Base-by-base conservation (phyloP, 164 flowering plant species). In the Taxillus chinensis region DNA sequence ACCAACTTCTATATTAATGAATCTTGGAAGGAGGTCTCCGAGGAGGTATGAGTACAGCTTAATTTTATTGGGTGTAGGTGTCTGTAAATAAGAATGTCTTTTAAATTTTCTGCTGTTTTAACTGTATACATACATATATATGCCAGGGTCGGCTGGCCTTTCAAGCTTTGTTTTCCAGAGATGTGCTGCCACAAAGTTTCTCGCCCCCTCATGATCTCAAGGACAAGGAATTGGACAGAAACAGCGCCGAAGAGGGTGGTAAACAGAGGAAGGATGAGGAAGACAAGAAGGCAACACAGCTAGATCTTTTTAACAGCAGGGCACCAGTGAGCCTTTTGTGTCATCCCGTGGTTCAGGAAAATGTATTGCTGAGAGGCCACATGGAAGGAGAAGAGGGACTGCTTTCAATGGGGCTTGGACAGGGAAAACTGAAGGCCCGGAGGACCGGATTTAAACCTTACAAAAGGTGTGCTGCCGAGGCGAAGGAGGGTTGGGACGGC, bases 21-120 rank as follows among this genome's bases (percentile, higher is more conserved):
- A 46, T 77, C 88, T 9, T 86, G 97, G 97, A 93, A 90, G 73
- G 92, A 83, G 71, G 98, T 93, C 62, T 93, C 98, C 2, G 90
- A 86, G 73, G 97, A 73, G 97, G 98, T 90, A 72, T 49, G 52
- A 27, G 52, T 12, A 4, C 4, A 12, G 13, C 13, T 9, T 12
- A 49, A 49, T 49, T 11, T 11, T 64, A 5, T 46, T 27, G 42
- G 9, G 27, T 27, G 27, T 0, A 27, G 27, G 27, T 27, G 1
- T 27, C 27, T 27, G 27, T 27, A 27, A 27, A 27, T 27, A 27
- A 27, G 27, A 27, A 27, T 27, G 27, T 27, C 27, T 27, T 27
- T 27, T 27, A 27, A 27, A 27, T 27, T 27, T 27, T 27, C 27
- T 27, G 27, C 27, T 27, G 27, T 27, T 27, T 27, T 27, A 27